Conservation (phyloP, 768 basidiomycete species). For the Tephrocybe sp. region DNA sequence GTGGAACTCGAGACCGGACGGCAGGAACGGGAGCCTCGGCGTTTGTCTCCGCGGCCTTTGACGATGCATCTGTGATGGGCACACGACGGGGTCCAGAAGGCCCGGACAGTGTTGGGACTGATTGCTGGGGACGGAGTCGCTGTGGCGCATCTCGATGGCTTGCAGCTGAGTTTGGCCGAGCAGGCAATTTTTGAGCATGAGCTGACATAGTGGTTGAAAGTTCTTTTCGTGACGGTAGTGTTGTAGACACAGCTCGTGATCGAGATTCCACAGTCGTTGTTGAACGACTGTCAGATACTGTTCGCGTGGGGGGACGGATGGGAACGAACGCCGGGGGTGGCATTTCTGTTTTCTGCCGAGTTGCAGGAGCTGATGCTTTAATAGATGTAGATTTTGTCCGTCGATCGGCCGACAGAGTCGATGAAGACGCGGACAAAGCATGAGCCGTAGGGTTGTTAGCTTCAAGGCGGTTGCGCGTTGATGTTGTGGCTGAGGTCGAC, state of each 20-base stretch:
- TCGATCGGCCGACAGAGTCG: conserved; percentile 18
- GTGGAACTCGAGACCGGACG: conserved; percentile 7
- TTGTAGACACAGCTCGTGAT: conserved; percentile 13
- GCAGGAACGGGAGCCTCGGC: background rate
- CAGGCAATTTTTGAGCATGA: background rate
- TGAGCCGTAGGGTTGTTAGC: conserved; percentile 12
- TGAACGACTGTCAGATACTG: conserved; percentile 12
- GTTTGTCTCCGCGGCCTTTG: background rate
- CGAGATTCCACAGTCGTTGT: conserved; percentile 14
- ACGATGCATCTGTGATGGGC: conserved; percentile 3
- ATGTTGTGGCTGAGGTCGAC: conserved; percentile 23
- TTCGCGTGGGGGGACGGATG: conserved; percentile 21
- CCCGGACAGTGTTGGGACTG: background rate
- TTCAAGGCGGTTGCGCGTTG: conserved; percentile 19
- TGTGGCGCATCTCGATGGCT: conserved; percentile 9
- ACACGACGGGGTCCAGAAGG: conserved; percentile 16
- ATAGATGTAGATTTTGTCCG: conserved; percentile 9
- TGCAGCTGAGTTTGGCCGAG: conserved; percentile 14
- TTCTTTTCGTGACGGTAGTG: conserved; percentile 5
- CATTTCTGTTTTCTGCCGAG: conserved; percentile 24
- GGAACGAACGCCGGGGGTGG: conserved; percentile 29
- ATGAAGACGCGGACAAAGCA: conserved; percentile 26
- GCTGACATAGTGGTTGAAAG: background rate
- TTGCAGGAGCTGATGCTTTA: background rate
- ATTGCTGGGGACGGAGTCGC: conserved; percentile 1